Conservation (phyloP, 1,284 basidiomycete genomes). For the Marasmius oreades region DNA sequence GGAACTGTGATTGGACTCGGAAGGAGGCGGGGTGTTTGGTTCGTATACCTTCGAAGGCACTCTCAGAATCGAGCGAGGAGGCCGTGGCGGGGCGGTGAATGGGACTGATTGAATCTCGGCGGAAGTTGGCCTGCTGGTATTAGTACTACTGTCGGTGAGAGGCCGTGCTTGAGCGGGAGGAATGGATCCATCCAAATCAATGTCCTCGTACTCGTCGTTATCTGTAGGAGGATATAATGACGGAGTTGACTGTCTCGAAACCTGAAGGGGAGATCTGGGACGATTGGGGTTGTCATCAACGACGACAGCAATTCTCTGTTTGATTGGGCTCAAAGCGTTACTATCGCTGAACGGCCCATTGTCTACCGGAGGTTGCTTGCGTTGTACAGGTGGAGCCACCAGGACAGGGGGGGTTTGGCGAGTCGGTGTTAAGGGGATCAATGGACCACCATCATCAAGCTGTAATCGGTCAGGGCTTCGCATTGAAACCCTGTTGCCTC, state of each 20-base stretch:
- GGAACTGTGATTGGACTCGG: conserved; percentile 18
- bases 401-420: not conserved
- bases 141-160: conserved; percentile 9
- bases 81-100: conserved; percentile 33
- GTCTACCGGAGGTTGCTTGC: not conserved
- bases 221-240: conserved; percentile 57
- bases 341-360: conserved; percentile 8
- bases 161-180: not conserved
- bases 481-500: conserved; percentile 5
- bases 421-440: conserved; percentile 7
- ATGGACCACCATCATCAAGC: conserved; percentile 5
- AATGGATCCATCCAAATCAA: conserved; percentile 14
- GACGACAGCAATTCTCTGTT: conserved; percentile 16
- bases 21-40: conserved; percentile 32
- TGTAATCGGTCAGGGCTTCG: conserved; percentile 3
- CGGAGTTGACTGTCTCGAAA: conserved; percentile 46
- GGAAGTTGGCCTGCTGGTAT: conserved; percentile 4
- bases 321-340: not conserved
- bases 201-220: conserved; percentile 29
- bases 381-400: not conserved
- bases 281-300: conserved; percentile 12
- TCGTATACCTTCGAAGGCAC: conserved; percentile 20
- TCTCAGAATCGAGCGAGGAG: conserved; percentile 39
- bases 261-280: conserved; percentile 20
- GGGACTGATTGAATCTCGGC: conserved; percentile 26